phyloP scores from a whole-genome alignment of 78 protist genomes.

The Guillardia theta region DNA sequence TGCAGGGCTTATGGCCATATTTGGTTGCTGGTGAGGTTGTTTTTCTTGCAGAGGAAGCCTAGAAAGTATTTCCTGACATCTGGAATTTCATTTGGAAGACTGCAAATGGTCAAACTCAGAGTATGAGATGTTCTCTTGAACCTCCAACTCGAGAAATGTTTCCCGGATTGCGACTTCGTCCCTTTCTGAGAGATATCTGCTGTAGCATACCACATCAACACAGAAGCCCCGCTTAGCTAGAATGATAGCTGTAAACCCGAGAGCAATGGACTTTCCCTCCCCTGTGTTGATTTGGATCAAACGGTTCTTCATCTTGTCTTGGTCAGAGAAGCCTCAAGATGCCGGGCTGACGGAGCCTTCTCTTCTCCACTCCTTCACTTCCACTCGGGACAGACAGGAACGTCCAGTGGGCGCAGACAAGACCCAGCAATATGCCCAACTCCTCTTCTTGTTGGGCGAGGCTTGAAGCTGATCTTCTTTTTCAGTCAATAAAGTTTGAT shows the following conservation, averaged over 20 bases:
- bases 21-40: neutral
- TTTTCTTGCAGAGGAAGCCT: neutral
- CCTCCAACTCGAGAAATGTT: neutral
- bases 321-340: neutral
- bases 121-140: neutral
- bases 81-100: neutral
- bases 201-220: slow-evolving; percentile 14
- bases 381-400: neutral
- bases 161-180: neutral
- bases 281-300: slow-evolving; percentile 2
- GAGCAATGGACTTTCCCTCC: neutral
- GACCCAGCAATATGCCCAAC: neutral
- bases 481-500: neutral
- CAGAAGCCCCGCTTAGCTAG: neutral
- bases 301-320: neutral
- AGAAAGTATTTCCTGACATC: neutral
- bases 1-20: neutral
- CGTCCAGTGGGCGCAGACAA: neutral
- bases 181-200: neutral
- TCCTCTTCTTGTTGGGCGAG: neutral
- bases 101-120: neutral
- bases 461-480: neutral
- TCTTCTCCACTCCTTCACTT: neutral
- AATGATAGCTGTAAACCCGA: neutral
- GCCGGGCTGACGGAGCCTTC: neutral